A percentile compares a stretch with the other conserved stretches of the same genome.
Evolutionary conservation across 2,329 filamentous ascomycete species (phyloP).

Genomic region (Paecilomyces sp.): DNA sequence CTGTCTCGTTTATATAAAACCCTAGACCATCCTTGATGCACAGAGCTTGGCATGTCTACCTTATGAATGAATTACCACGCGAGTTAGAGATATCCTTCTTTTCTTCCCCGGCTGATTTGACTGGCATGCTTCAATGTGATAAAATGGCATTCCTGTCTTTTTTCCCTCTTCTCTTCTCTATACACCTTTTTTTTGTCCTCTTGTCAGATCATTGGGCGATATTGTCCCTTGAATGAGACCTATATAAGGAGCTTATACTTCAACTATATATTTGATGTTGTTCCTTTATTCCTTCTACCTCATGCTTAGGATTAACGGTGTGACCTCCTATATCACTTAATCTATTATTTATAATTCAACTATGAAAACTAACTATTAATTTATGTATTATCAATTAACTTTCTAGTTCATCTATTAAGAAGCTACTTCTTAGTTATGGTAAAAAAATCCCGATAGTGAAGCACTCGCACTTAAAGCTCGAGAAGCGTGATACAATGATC

Average conservation of each 20-base stretch:
- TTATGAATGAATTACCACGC: neutral
- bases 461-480: too few relatives aligned
- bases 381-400: too few relatives aligned
- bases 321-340: neutral
- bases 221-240: neutral
- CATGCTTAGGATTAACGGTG: neutral
- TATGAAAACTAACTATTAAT: too few relatives aligned
- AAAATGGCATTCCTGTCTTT: neutral
- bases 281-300: neutral
- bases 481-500: too few relatives aligned
- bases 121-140: neutral
- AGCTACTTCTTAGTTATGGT: too few relatives aligned
- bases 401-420: too few relatives aligned
- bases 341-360: neutral
- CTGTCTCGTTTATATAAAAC: neutral
- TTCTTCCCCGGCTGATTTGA: neutral
- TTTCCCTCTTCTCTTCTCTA: neutral
- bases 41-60: neutral
- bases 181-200: neutral
- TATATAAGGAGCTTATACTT: neutral
- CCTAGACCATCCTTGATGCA: neutral
- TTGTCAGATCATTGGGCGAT: neutral
- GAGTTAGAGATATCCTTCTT: neutral
- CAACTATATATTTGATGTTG: neutral
- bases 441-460: too few relatives aligned